phyloP scores from a whole-genome alignment of 371 early-diverging fungal species.

The Mortierella sp. region DNA sequence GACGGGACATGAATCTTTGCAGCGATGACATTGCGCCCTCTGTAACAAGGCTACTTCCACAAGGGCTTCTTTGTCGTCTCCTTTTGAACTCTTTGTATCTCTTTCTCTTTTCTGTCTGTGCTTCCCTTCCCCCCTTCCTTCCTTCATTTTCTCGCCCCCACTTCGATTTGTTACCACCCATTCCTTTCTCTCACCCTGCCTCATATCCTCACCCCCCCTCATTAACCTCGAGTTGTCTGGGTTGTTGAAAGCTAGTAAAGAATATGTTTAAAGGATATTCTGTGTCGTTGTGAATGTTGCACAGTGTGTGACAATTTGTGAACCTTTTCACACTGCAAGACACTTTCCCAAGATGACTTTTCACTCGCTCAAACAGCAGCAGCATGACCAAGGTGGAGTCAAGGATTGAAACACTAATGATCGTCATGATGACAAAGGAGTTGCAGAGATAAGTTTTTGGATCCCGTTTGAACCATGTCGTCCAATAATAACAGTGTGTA shows the following conservation, averaged over 20 bases:
- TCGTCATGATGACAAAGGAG: too few relatives aligned
- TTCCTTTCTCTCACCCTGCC: not conserved
- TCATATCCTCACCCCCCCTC: not conserved
- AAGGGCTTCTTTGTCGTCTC: not conserved
- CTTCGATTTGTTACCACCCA: too few relatives aligned
- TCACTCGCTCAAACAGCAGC: not conserved
- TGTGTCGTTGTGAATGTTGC: not conserved
- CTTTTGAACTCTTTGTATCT: not conserved
- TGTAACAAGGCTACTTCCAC: not conserved
- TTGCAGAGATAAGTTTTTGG: too few relatives aligned
- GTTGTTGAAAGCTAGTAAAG: not conserved
- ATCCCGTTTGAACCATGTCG: too few relatives aligned
- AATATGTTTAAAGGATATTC: not conserved
- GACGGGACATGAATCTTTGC: constrained; percentile 7
- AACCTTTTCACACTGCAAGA: not conserved
- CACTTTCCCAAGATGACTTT: too few relatives aligned
- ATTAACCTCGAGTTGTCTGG: not conserved
- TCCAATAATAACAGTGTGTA: too few relatives aligned
- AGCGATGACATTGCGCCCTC: not conserved
- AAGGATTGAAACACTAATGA: too few relatives aligned
- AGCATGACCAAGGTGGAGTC: too few relatives aligned
- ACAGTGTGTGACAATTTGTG: not conserved
- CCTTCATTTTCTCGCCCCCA: not conserved
- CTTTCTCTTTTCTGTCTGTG: not conserved
- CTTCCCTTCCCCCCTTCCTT: not conserved